Conservation (phyloP, 1,139 yeast species). For the Scheffersomyces titani region DNA sequence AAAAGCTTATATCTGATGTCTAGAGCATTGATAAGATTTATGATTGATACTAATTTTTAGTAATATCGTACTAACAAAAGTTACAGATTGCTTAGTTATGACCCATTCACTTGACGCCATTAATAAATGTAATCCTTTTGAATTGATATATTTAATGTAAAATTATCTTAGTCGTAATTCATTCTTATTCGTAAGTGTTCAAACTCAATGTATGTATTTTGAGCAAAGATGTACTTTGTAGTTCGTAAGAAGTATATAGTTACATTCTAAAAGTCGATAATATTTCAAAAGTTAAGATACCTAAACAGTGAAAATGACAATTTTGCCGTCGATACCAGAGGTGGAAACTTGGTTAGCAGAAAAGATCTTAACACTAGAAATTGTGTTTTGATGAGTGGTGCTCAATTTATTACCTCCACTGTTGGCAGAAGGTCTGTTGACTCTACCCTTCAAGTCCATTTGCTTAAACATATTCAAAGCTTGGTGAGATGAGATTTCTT, state of each 20-base stretch:
- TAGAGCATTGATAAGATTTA: neutral
- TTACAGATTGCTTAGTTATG: neutral
- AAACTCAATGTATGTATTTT: too few relatives aligned
- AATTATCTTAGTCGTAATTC: neutral
- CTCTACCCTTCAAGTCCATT: constrained; percentile 90
- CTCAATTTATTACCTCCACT: constrained; percentile 53
- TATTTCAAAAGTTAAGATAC: neutral
- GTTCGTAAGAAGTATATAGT: neutral
- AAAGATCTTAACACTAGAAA: constrained; percentile 71
- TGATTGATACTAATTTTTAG: neutral
- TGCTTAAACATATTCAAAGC: constrained; percentile 96
- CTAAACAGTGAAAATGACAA: constrained; percentile 57
- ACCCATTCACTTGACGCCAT: neutral
- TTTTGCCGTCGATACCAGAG: constrained; percentile 81
- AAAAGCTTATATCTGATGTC: neutral
- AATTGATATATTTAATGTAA: neutral
- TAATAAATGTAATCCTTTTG: neutral
- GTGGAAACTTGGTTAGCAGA: constrained; percentile 45
- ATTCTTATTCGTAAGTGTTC: neutral
- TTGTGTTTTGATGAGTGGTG: constrained; percentile 91
- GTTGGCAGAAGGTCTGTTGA: constrained; percentile 38
- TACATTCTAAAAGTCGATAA: too few relatives aligned
- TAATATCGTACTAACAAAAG: constrained; percentile 1
- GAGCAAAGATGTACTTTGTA: neutral
- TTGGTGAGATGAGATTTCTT: constrained; percentile 69